Evolutionary conservation across 306 rosid species (phyloP), one percentile per base, ranked within the genome.

Genomic region (Neltuma alba): DNA sequence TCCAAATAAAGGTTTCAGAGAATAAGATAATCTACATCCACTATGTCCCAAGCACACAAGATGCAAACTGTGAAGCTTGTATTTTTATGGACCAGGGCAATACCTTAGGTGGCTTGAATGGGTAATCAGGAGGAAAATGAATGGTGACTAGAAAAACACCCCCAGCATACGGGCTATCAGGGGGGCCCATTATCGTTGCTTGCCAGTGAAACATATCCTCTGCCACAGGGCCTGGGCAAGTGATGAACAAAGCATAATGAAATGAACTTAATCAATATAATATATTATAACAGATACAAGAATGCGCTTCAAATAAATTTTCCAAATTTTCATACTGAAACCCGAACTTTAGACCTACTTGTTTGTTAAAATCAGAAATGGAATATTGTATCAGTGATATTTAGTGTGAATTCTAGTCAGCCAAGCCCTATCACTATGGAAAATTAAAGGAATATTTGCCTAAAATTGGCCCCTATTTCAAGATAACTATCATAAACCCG

Each of bases 131-230:
- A 85, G 97, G 97, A 83, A 92, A 92, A 81, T 92, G 97, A 85
- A 92, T 90, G 54, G 93, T 90, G 70, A 89, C 91, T 68, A 90
- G 85, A 85, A 92, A 92, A 65, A 92, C 93, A 27, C 93, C 95
- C 37, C 93, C 97, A 6, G 95, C 91, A 81, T 92, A 90, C 48
- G 93, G 97, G 85, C 97, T 92, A 80, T 89, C 97, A 21, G 92
- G 88, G 68, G 97, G 96, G 13, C 97, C 96, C 92, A 92, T 92
- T 65, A 90, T 90, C 3, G 97, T 92, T 61, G 96, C 97, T 86
- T 92, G 97, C 97, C 96, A 92, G 74, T 91, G 96, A 83, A 92
- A 91, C 92, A 92, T 89, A 80, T 92, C 96, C 86, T 92, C 96
- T 60, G 92, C 97, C 40, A 91, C 96, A 20, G 96, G 97, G 54